These are phyloP conservation scores for Boletus subluridellus DNA, from an alignment of 1,284 basidiomycete species.

Conservation along the genomic window DNA sequence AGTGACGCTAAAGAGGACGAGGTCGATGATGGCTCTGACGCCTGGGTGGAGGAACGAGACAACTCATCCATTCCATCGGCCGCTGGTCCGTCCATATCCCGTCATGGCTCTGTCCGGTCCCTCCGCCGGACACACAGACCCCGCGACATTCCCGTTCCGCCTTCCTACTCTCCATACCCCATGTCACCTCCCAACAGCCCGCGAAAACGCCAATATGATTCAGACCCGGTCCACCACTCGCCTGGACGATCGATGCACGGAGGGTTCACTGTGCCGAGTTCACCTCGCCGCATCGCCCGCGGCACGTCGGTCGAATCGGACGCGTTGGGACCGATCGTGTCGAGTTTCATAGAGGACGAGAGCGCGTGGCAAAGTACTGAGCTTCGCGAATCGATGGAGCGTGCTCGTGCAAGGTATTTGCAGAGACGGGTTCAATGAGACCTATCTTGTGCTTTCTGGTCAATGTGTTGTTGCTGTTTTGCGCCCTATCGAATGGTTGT, in stretches of 20 bases:
- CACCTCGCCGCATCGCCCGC: constrained; percentile 16
- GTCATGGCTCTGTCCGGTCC: constrained; percentile 30
- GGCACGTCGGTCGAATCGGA: constrained; percentile 35
- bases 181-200: constrained; percentile 33
- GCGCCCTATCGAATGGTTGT: not conserved
- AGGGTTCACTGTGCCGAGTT: constrained; percentile 14
- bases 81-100: constrained; percentile 25
- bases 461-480: not conserved
- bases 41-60: constrained; percentile 59
- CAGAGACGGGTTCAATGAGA: constrained; percentile 21
- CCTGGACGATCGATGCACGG: constrained; percentile 17
- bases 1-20: constrained; percentile 68
- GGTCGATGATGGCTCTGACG: constrained; percentile 66
- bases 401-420: constrained; percentile 47
- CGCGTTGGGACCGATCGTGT: constrained; percentile 14
- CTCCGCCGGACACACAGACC: constrained; percentile 28
- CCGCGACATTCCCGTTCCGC: constrained; percentile 26
- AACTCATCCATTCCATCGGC: not conserved
- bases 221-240: constrained; percentile 16
- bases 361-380: constrained; percentile 54
- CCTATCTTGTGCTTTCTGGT: not conserved
- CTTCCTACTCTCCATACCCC: constrained; percentile 30
- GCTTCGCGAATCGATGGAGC: constrained; percentile 61
- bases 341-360: constrained; percentile 39
- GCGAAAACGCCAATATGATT: constrained; percentile 31